Evolutionary conservation across 352 stramenopile species (phyloP), one percentile per base, ranked within the genome.

Genomic region (Lagenidium giganteum): DNA sequence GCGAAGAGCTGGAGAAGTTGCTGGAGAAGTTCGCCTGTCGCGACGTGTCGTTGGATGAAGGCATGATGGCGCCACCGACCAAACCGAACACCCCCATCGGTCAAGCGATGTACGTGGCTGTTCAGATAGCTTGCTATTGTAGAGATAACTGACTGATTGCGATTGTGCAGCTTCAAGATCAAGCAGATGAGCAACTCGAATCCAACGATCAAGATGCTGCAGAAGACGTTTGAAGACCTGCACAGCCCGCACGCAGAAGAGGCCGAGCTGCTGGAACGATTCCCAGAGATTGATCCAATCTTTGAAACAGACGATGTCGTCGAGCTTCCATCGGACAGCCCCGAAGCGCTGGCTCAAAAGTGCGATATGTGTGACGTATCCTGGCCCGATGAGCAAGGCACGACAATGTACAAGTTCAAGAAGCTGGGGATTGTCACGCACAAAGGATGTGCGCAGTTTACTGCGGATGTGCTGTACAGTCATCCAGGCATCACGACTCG

Each of bases 311-410:
- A 57, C 1, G 66, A 79, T 12, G 57, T 82, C 0, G 60, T 76
- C 37, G 72, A 85, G n/a, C 61, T 87, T 4, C 56, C 54, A 3
- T 40, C 42, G 5, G 54, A 59, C 14, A 42, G 18, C 4, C n/a
- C n/a, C n/a, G 47, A 43, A 9, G 26, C 24, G 9, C 57, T 48
- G 4, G 57, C 22, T 43, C 34, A 16, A 17, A 75, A 73, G 32
- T 92, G 79, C 47, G 79, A 92, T 40, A 76, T 89, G 57, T 92
- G 79, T 22, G 79, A 89, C 27, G 79, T 92, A 2, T 92, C 79
- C 8, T 92, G 79, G 79, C 79, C 79, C 7, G 79, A 89, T 21
- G 76, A 84, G 23, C 67, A 58, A 2, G 53, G 57, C 1, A 68
- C 50, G 28, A 70, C 47, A 26, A 87, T 92, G 79, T 77, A 68